Base-by-base conservation (phyloP, 176 grass and related monocot genomes). In the Coix lacrymajobi region DNA sequence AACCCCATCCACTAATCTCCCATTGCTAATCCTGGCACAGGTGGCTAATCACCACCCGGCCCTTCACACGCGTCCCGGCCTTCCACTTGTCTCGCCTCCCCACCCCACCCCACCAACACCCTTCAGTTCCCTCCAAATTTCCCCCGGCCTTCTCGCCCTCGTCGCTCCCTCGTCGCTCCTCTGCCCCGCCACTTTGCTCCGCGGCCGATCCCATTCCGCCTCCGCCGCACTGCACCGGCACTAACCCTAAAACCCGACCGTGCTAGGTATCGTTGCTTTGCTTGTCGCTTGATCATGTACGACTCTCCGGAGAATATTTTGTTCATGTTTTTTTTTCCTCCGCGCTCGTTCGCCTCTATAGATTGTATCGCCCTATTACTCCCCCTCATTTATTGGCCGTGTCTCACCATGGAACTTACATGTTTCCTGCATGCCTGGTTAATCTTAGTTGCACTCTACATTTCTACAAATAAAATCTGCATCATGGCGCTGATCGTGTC, bases 101-200 rank as follows among this genome's bases (percentile, higher is more conserved):
- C 48, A 3, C 43, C 7, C 43, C 7, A 39, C 34, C 24, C 15
- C 49, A 11, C 41, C 29, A 65, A 7, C 11, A 22, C 66, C 66
- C 66, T 57, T 57, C 22, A 57, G 52, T 78, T 88, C 80, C 80
- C 86, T 88, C 86, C 80, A 88, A 88, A 73, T 78, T 72, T 56
- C 61, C 15, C 31, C 71, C 56, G 33, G 66, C 33, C 56, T 83
- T 78, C 74, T 78, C 80, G 73, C 56, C 73, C 78, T 83, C 86
- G 1, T 52, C 73, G 40, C 74, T 30, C 36, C 39, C 54, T 37
- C 62, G 17, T 5, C 8, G n/a, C 43, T 66, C 37, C 2, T 25
- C 31, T 38, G 4, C 33, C 46, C n/a, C 57, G 13, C n/a, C 13
- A 16, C 43, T 46, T 3, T 1, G n/a, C 43, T 54, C 38, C 4